A percentile compares a stretch with the other conserved stretches of the same genome.
These are phyloP conservation scores for Sesbania bispinosa DNA, from an alignment of 306 rosid genomes.

Conservation along the genomic window DNA sequence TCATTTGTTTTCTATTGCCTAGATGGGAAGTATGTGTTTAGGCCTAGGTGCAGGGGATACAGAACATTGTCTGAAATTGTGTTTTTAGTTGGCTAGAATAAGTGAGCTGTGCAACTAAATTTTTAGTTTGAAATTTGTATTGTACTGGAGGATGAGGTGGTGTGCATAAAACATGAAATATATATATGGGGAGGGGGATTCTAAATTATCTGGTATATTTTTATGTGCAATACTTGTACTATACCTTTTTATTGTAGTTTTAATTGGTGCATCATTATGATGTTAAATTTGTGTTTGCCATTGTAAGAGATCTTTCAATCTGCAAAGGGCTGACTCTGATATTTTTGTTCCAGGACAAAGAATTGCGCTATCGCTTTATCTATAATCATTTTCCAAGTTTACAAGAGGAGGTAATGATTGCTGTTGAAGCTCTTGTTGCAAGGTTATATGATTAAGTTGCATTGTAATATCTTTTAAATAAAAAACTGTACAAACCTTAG, in stretches of 20 bases:
- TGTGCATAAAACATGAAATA: conserved; percentile 8
- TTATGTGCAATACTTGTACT: background rate
- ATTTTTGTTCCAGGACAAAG: conserved; percentile 70
- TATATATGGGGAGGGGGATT: background rate
- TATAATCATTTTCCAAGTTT: conserved; percentile 96
- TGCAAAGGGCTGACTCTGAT: conserved; percentile 14
- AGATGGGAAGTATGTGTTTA: background rate
- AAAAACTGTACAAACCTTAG: background rate
- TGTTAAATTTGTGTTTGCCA: background rate
- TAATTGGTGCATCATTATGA: background rate
- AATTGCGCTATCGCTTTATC: conserved; percentile 93
- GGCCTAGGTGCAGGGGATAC: background rate
- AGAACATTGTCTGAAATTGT: background rate
- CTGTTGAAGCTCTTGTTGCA: conserved; percentile 35
- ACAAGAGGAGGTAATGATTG: conserved; percentile 82
- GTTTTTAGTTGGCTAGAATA: background rate
- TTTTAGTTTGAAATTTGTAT: background rate
- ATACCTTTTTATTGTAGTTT: conserved; percentile 6
- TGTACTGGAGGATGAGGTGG: background rate
- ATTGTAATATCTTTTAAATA: background rate
- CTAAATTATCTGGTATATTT: background rate
- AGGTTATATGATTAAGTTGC: conserved; percentile 30
- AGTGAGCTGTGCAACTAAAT: conserved; percentile 1
- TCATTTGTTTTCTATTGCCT: background rate
- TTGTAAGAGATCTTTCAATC: background rate